These are phyloP conservation scores for Penicillium flavigenum DNA, from an alignment of 495 filamentous ascomycete species.

Conservation along the genomic window DNA sequence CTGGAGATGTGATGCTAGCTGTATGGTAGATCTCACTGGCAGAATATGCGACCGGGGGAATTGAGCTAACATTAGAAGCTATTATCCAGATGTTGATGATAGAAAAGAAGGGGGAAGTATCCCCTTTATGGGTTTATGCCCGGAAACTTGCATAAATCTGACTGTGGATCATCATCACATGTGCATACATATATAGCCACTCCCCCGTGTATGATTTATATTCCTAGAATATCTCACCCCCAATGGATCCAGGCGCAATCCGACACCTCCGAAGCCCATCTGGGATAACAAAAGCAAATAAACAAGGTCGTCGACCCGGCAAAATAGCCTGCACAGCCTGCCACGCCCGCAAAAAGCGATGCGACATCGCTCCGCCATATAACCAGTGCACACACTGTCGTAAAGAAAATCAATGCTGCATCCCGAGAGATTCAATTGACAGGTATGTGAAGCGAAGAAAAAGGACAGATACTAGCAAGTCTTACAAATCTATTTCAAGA, in stretches of 20 bases:
- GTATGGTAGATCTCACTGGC: neutral
- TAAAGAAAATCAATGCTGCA: slow-evolving; percentile 15
- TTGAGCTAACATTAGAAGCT: neutral
- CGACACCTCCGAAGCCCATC: neutral
- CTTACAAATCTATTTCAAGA: neutral
- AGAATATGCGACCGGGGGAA: neutral
- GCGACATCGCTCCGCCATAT: slow-evolving; percentile 9
- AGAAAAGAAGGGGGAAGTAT: no score
- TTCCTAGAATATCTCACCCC: neutral
- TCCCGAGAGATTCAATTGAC: slow-evolving; percentile 13
- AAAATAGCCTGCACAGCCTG: slow-evolving; percentile 15
- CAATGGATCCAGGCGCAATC: neutral
- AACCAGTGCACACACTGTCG: slow-evolving; percentile 18
- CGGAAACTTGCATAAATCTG: neutral
- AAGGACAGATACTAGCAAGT: neutral
- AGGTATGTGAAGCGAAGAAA: slow-evolving; percentile 6
- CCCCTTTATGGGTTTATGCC: neutral
- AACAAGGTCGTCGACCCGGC: slow-evolving; percentile 10
- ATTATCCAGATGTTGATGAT: neutral
- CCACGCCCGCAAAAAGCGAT: slow-evolving; percentile 22
- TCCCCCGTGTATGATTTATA: neutral
- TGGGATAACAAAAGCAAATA: slow-evolving; percentile 7
- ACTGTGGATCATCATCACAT: no score
- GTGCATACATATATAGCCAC: neutral
- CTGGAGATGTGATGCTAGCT: neutral